Conservation (phyloP, 1,284 basidiomycete genomes). For the Boletus semigastroideus region DNA sequence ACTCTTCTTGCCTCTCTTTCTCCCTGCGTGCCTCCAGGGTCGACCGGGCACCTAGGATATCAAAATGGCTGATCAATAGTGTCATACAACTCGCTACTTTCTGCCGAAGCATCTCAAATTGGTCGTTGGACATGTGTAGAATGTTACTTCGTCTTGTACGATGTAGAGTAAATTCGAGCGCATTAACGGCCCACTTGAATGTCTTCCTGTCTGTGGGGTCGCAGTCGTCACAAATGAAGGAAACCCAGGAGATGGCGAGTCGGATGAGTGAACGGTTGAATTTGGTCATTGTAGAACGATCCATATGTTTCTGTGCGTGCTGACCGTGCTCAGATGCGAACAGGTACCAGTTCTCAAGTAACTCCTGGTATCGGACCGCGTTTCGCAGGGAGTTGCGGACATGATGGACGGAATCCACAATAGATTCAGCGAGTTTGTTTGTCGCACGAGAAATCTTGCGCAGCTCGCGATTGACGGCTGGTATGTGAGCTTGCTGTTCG, state of each 20-base stretch:
- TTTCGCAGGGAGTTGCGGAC: conserved; percentile 70
- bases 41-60: conserved; percentile 93
- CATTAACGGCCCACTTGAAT: conserved; percentile 98
- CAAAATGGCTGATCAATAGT: conserved; percentile 94
- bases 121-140: conserved; percentile 82
- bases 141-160: conserved; percentile 93
- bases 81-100: conserved; percentile 98
- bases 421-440: conserved; percentile 89
- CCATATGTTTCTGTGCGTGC: conserved; percentile 87
- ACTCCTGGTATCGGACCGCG: conserved; percentile 74
- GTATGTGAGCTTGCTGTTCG: conserved; percentile 92
- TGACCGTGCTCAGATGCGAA: conserved; percentile 96
- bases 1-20: conserved; percentile 79
- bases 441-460: conserved; percentile 89
- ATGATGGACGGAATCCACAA: conserved; percentile 86
- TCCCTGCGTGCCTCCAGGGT: conserved; percentile 87
- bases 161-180: conserved; percentile 90
- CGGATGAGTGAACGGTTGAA: conserved; percentile 85
- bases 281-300: conserved; percentile 64
- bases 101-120: conserved; percentile 86
- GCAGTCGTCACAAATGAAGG: conserved; percentile 98
- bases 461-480: conserved; percentile 85
- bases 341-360: conserved; percentile 94
- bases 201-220: conserved; percentile 95
- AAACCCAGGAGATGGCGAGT: conserved; percentile 94